A percentile compares a stretch with the other conserved stretches of the same genome.
Conservation (phyloP, 805 yeast genomes). For the Soucietia sequanensis region DNA sequence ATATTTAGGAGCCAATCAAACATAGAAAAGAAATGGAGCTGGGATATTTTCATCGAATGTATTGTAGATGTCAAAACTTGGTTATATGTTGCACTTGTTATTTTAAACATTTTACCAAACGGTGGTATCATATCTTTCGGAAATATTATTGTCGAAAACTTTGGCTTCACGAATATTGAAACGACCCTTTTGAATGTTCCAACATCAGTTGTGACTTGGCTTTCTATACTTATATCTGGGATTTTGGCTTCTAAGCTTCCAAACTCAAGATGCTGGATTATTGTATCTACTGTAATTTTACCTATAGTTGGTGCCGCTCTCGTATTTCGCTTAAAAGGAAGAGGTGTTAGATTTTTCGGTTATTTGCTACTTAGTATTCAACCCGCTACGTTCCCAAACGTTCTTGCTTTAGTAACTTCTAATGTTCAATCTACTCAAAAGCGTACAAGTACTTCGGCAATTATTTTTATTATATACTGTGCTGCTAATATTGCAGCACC, state of each 20-base stretch:
- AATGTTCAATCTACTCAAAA: constrained; percentile 8
- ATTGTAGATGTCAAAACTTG: constrained; percentile 34
- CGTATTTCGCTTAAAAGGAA: constrained; percentile 2
- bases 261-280: constrained; percentile 6
- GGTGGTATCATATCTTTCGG: constrained; percentile 38
- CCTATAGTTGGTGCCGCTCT: constrained; percentile 26
- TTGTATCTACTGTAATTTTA: constrained; percentile 7
- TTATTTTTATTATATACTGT: constrained; percentile 9
- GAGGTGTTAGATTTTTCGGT: constrained; percentile 7
- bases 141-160: constrained; percentile 16
- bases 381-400: constrained; percentile 8
- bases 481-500: constrained; percentile 10
- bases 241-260: constrained; percentile 3
- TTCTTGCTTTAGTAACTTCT: constrained; percentile 6
- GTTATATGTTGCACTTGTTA: constrained; percentile 28
- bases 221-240: constrained; percentile 7
- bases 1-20: neutral
- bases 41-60: constrained; percentile 36
- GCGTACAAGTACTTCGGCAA: constrained; percentile 5
- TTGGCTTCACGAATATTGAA: constrained; percentile 8
- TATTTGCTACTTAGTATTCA: constrained; percentile 8
- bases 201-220: constrained; percentile 6
- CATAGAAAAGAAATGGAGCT: neutral
- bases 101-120: constrained; percentile 28
- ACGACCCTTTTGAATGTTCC: constrained; percentile 7